Percentiles rank a stretch among this genome's conserved stretches.
phyloP scores from a whole-genome alignment of 192 early-diverging fungal genomes.

The Coemansia sp. region DNA sequence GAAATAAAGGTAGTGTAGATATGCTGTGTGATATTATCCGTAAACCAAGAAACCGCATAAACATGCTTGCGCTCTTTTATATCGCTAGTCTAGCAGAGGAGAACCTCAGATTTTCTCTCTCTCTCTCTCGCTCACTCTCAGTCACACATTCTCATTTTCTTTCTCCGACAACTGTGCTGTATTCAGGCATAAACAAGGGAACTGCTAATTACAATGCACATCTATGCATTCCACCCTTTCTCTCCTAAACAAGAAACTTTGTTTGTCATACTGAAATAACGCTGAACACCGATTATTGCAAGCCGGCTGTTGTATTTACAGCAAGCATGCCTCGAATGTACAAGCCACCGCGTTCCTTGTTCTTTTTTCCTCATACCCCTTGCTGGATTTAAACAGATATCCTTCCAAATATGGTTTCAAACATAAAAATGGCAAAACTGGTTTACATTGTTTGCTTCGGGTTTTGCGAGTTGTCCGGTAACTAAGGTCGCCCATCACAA shows the following conservation, averaged over 20 bases:
- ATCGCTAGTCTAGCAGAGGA: neutral
- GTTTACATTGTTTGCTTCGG: neutral
- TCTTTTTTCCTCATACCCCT: neutral
- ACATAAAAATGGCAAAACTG: neutral
- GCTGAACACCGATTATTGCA: too few relatives aligned
- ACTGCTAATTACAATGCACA: too few relatives aligned
- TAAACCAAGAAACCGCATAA: too few relatives aligned
- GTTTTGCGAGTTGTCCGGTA: too few relatives aligned
- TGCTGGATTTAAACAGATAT: neutral
- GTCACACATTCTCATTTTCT: neutral
- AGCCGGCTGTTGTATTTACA: too few relatives aligned
- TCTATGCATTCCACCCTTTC: neutral
- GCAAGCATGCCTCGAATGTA: neutral
- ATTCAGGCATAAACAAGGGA: too few relatives aligned
- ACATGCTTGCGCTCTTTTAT: neutral
- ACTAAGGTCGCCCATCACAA: too few relatives aligned
- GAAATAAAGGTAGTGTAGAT: too few relatives aligned
- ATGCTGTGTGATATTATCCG: too few relatives aligned
- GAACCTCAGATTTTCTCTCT: neutral
- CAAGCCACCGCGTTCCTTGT: constrained; percentile 1
- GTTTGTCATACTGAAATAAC: neutral
- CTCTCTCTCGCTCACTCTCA: neutral
- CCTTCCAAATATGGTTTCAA: neutral
- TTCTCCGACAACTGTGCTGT: too few relatives aligned
- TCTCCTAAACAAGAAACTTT: neutral